These are phyloP conservation scores for Diaporthe vaccinii DNA, from an alignment of 2,329 filamentous ascomycete genomes.

Conservation along the genomic window DNA sequence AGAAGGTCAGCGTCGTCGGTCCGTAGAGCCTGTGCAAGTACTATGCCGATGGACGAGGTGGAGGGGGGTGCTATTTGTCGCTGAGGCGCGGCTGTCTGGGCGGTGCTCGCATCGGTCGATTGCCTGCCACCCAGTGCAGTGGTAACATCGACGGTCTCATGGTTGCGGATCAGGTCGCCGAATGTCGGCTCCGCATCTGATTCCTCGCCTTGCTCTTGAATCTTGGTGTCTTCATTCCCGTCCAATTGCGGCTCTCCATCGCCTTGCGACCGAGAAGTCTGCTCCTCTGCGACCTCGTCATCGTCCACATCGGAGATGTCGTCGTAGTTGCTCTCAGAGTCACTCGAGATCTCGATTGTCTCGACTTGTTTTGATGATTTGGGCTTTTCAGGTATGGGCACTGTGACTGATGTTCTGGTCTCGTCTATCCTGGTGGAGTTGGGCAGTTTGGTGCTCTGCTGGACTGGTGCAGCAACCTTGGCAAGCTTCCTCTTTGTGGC, in stretches of 20 bases:
- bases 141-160: slow-evolving; percentile 82
- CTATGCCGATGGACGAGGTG: slow-evolving; percentile 86
- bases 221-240: slow-evolving; percentile 34
- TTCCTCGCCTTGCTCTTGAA: slow-evolving; percentile 60
- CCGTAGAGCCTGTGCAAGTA: slow-evolving; percentile 92
- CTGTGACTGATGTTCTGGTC: slow-evolving; percentile 67
- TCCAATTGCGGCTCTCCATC: slow-evolving; percentile 33
- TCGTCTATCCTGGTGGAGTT: slow-evolving; percentile 69
- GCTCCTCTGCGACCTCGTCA: slow-evolving; percentile 50
- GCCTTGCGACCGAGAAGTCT: slow-evolving; percentile 44
- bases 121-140: slow-evolving; percentile 65
- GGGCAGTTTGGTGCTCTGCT: slow-evolving; percentile 64
- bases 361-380: slow-evolving; percentile 55
- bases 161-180: slow-evolving; percentile 84
- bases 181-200: slow-evolving; percentile 75
- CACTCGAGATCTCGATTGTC: slow-evolving; percentile 71
- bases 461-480: slow-evolving; percentile 69
- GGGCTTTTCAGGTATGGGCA: slow-evolving; percentile 41
- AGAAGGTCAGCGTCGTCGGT: slow-evolving; percentile 92
- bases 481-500: slow-evolving; percentile 73
- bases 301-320: slow-evolving; percentile 55
- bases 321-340: slow-evolving; percentile 62
- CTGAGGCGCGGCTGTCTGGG: slow-evolving; percentile 54
- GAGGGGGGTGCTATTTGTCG: slow-evolving; percentile 72
- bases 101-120: slow-evolving; percentile 44